Base-by-base conservation (phyloP, 31 red algal species). In the Odonthalia washingtoniensis region DNA sequence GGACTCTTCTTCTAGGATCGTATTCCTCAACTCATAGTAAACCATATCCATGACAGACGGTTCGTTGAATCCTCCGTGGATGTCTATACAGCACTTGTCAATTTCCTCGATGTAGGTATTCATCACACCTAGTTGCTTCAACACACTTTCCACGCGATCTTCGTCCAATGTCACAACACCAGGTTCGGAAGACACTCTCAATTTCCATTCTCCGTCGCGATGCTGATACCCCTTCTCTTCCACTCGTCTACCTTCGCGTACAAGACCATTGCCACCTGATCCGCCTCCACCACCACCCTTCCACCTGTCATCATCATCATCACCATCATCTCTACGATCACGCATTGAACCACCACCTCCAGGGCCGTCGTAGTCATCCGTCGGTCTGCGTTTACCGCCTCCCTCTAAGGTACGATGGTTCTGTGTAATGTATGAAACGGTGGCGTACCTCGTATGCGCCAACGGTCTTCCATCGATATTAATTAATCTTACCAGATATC, bases 381-480 rank as follows among this genome's bases (percentile, higher is more conserved):
- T 38, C 12, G 89, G 72, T 1, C 72, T 34, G 4, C 89, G 80
- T 24, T 49, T 33, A 79, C 72, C 65, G 1, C 89, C 80, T 40
- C 60, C 89, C 57, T 69, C 68, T 16, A 40, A 53, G 49, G 82
- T 77, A 0, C 74, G 62, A 53, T 85, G 64, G 40, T 78, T 49
- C 32, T 80, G 89, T 53, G 79, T 91, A 68, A 91, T 91, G 35
- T 91, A 91, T 31, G 89, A 91, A n/a, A 91, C 81, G 26, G 89
- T 91, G 1, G 89, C 89, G 40, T 91, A 91, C 26, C 89, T 69
- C 2, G 89, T 84, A 41, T 85, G 78, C 14, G 83, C 30, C 4
- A 91, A 69, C 5, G 80, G 89, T 24, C 89, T 70, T 0, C 89
- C 89, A 77, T 91, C 89, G 72, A 91, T 91, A 69, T 91, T 80